phyloP scores from a whole-genome alignment of 768 basidiomycete species.

The Pulveroboletus ravenelii region DNA sequence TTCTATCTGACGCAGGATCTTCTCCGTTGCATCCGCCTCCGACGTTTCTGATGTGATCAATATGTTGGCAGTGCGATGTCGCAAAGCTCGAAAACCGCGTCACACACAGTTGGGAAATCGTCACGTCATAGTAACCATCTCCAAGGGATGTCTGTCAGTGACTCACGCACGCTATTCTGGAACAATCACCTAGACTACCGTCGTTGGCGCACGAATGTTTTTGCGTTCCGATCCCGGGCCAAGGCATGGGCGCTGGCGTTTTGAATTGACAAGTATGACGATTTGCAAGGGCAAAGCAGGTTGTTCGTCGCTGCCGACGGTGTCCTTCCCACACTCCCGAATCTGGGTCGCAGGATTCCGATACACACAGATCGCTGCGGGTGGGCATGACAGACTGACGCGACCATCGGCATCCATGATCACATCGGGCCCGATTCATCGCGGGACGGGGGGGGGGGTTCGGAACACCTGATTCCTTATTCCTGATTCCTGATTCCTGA shows the following conservation, averaged over 20 bases:
- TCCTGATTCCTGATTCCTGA: no score
- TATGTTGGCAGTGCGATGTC: neutral
- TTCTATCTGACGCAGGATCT: constrained; percentile 9
- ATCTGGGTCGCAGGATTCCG: neutral
- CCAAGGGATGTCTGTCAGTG: neutral
- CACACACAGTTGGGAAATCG: neutral
- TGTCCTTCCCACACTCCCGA: no score
- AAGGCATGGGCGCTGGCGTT: neutral
- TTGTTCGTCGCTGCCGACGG: neutral
- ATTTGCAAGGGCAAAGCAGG: no score
- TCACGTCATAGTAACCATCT: neutral
- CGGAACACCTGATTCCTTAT: neutral
- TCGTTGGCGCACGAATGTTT: neutral
- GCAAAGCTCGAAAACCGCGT: neutral
- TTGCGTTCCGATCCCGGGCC: neutral
- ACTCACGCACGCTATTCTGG: no score
- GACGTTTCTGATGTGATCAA: constrained; percentile 1
- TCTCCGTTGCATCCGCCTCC: neutral
- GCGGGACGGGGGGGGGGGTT: neutral
- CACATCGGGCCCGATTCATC: neutral
- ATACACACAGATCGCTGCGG: neutral
- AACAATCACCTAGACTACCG: no score
- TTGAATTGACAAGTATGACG: neutral
- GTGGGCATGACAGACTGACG: no score
- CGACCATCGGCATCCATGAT: neutral